Base-by-base conservation (phyloP, 208 protist species). In the Novymonas esmeraldas region DNA sequence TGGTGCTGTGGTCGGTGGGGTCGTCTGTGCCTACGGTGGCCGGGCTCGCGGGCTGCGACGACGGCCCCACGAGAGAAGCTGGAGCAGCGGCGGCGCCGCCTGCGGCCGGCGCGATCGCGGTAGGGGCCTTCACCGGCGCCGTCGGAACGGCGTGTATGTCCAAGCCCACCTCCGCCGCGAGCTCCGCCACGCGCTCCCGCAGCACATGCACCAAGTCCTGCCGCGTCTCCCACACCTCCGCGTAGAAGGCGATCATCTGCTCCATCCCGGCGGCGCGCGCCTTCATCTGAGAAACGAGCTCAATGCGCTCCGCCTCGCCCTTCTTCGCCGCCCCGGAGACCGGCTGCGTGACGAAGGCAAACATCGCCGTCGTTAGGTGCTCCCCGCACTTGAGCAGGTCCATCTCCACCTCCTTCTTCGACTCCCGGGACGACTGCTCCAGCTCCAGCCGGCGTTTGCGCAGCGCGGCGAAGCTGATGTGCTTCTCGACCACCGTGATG, bases 401-500 rank as follows among this genome's bases (percentile, higher is more conserved):
- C 9, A 71, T 70, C 56, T 94, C 84, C 38, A 96, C 87, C 67
- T 91, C 82, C 76, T 84, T 82, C 77, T 93, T 94, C 11, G 87
- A 85, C 58, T 96, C 91, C 13, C 86, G 76, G 18, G 88, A 90
- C 2, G 82, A 91, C 74, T 94, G 86, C 48, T 80, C 75, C 70
- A 96, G 87, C 50, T 84, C 79, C 33, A 96, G 51, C n/a, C 81
- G 73, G 28, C 82, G 77, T 45, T 85, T 64, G 54, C 87, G 77
- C 64, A 94, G 81, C 31, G 75, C 78, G 13, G 78, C 63, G 14
- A 96, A 79, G 73, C 85, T 83, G 54, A 94, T 79, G 56, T 66
- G 64, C 45, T 84, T 89, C 62, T 93, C 82, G 63, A 94, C 88
- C 56, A 94, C 89, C 3, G 81, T 87, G 45, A 94, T 94, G 65